Conservation (phyloP, 805 yeast genomes). For the Cephaloascus fragrans region DNA sequence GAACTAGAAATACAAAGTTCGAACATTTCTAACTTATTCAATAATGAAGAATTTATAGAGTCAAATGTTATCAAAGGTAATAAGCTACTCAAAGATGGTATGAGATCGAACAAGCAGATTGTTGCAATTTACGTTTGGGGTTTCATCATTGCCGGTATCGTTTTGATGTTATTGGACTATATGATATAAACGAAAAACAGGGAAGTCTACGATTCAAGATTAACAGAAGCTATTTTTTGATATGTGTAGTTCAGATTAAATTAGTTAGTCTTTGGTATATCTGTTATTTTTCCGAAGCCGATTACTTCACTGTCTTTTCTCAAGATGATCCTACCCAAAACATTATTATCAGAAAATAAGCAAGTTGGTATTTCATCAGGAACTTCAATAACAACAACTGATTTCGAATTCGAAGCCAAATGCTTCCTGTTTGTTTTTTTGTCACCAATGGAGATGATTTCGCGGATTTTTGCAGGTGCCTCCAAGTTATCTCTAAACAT, state of each 20-base stretch:
- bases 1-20: constrained; percentile 69
- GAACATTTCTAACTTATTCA: constrained; percentile 50
- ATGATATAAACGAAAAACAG: too few relatives aligned
- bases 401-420: constrained; percentile 27
- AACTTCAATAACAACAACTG: constrained; percentile 25
- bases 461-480: constrained; percentile 56
- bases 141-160: constrained; percentile 45
- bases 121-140: constrained; percentile 46
- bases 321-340: constrained; percentile 29
- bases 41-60: constrained; percentile 59
- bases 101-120: constrained; percentile 50
- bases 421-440: constrained; percentile 23
- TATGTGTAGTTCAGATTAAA: constrained; percentile 4
- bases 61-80: constrained; percentile 65
- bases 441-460: constrained; percentile 20
- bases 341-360: constrained; percentile 18
- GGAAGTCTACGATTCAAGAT: background rate
- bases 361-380: constrained; percentile 24
- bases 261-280: constrained; percentile 15
- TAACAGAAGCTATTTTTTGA: background rate
- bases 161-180: constrained; percentile 47
- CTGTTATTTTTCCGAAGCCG: constrained; percentile 26
- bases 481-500: constrained; percentile 69
- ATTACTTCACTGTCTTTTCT: constrained; percentile 32
- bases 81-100: constrained; percentile 57